Conservation (phyloP, 306 rosid species). For the Malus domestica region DNA sequence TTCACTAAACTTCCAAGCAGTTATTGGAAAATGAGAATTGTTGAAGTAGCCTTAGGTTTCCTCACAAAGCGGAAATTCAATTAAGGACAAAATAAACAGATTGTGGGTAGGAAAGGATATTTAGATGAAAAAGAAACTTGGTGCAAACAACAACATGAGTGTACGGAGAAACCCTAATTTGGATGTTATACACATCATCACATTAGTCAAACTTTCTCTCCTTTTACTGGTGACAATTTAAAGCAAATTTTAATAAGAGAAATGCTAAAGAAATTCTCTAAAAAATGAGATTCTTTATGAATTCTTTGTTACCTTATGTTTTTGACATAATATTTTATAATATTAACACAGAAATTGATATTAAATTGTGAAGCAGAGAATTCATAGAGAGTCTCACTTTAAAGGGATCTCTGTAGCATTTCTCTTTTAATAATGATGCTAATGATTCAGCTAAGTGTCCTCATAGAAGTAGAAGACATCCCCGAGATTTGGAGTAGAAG, state of each 20-base stretch:
- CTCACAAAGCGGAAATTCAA: neutral
- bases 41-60: too few species aligned
- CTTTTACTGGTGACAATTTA: neutral
- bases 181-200: neutral
- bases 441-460: neutral
- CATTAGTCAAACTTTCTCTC: neutral
- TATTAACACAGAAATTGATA: too few species aligned
- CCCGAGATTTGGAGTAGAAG: neutral
- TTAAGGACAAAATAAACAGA: neutral
- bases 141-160: neutral
- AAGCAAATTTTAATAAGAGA: neutral
- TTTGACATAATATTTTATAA: too few species aligned
- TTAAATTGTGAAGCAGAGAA: too few species aligned
- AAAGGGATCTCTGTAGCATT: too few species aligned
- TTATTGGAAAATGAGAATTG: neutral
- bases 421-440: neutral
- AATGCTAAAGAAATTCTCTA: too few species aligned
- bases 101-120: neutral
- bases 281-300: rapidly evolving
- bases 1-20: too few species aligned
- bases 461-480: neutral
- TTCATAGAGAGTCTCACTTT: too few species aligned
- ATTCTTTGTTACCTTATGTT: too few species aligned
- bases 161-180: neutral
- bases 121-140: neutral